Conservation (phyloP, 345 rosid genomes). For the Kernera saxatilis region DNA sequence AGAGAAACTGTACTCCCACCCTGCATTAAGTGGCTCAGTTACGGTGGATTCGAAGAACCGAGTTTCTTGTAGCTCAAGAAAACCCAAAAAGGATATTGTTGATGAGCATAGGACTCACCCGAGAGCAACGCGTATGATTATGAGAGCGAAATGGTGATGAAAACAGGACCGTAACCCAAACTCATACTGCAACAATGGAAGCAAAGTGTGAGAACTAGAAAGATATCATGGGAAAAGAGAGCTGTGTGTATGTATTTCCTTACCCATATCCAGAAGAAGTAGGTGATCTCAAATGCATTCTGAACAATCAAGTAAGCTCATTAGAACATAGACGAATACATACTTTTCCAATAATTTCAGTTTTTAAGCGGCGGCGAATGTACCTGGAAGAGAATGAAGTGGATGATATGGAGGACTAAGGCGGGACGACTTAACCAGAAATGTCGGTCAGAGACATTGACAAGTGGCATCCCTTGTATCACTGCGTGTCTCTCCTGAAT, state of each 20-base stretch:
- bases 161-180: conserved; percentile 83
- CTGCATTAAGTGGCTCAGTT: conserved; percentile 27
- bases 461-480: conserved; percentile 96
- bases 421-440: conserved; percentile 88
- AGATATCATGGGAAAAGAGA: not conserved
- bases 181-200: conserved; percentile 62
- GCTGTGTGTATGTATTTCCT: not conserved
- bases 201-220: not conserved
- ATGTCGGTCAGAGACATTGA: conserved; percentile 71
- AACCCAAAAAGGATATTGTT: not conserved
- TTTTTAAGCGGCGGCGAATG: not conserved
- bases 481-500: conserved; percentile 84
- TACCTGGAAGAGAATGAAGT: conserved; percentile 92
- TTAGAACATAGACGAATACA: not conserved
- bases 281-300: conserved; percentile 97
- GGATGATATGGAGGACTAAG: conserved; percentile 69
- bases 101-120: conserved; percentile 47
- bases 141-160: conserved; percentile 45
- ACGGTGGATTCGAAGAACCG: not conserved
- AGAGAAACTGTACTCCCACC: conserved; percentile 65
- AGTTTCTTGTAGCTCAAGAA: conserved; percentile 7
- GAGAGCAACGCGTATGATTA: conserved; percentile 40
- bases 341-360: not conserved
- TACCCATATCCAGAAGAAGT: conserved; percentile 97
- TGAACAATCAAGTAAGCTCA: conserved; percentile 28